Conservation (phyloP, 2,329 filamentous ascomycete species). For the Ophiocordyceps australis region DNA sequence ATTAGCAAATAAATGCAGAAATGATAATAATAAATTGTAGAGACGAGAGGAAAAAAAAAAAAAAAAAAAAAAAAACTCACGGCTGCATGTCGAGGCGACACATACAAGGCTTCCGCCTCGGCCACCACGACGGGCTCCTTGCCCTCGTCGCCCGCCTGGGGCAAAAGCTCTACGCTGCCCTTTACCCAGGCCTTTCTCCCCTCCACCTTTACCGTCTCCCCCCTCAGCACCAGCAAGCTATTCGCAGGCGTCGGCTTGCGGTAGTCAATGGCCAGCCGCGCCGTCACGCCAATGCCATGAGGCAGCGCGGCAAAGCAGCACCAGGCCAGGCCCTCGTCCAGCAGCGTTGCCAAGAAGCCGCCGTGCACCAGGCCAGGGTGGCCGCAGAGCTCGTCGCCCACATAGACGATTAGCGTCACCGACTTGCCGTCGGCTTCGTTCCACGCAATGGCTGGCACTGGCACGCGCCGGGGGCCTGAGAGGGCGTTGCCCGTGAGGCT, state of each 20-base stretch:
- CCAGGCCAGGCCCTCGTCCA: slow-evolving; percentile 77
- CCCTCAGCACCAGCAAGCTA: slow-evolving; percentile 59
- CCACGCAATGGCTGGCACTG: slow-evolving; percentile 68
- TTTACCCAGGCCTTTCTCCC: slow-evolving; percentile 91
- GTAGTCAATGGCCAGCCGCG: slow-evolving; percentile 71
- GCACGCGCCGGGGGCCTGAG: slow-evolving; percentile 54
- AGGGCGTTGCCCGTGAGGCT: slow-evolving; percentile 74
- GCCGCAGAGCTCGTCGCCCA: slow-evolving; percentile 68
- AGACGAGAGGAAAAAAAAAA: too few relatives aligned
- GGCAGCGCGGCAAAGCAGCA: slow-evolving; percentile 82
- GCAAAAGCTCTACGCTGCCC: slow-evolving; percentile 67
- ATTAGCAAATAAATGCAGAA: too few relatives aligned
- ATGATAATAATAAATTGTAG: too few relatives aligned
- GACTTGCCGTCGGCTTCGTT: slow-evolving; percentile 50
- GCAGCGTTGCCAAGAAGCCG: slow-evolving; percentile 74
- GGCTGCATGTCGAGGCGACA: slow-evolving; percentile 71
- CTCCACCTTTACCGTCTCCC: slow-evolving; percentile 69
- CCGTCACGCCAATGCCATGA: slow-evolving; percentile 72
- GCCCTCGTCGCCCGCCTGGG: slow-evolving; percentile 33
- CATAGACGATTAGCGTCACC: slow-evolving; percentile 55
- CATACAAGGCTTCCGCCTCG: slow-evolving; percentile 71
- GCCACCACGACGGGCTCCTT: slow-evolving; percentile 51
- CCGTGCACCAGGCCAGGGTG: slow-evolving; percentile 86
- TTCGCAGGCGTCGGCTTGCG: slow-evolving; percentile 60
- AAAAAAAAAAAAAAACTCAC: too few relatives aligned